Conservation (phyloP, 345 rosid species). For the Microthlaspi erraticum region DNA sequence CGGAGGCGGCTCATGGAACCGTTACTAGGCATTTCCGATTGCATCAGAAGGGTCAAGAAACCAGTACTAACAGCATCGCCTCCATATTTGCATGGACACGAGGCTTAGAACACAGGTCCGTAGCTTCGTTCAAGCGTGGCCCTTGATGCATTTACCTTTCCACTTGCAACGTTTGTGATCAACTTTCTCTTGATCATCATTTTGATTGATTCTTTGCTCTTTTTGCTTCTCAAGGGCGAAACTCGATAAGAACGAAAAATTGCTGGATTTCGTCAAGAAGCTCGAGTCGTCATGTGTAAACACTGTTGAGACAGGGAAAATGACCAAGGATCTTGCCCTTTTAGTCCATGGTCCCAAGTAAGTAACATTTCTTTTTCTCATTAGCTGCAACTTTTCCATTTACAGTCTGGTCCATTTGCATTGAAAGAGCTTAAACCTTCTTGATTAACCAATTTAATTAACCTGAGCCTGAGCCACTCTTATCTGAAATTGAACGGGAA, state of each 20-base stretch:
- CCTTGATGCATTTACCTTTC: constrained; percentile 7
- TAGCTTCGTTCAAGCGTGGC: constrained; percentile 9
- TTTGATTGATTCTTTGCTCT: background rate
- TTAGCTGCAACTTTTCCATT: constrained; percentile 26
- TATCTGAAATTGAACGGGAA: background rate
- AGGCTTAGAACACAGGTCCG: constrained; percentile 88
- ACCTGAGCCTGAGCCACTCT: background rate
- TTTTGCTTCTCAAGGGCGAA: constrained; percentile 65
- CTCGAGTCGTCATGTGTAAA: constrained; percentile 84
- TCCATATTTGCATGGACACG: constrained; percentile 98
- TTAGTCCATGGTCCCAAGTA: constrained; percentile 84
- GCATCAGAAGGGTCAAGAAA: constrained; percentile 93
- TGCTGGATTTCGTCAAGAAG: constrained; percentile 80
- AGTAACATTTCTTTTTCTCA: constrained; percentile 35
- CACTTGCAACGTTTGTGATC: constrained; percentile 14
- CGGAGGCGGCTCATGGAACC: constrained; percentile 99
- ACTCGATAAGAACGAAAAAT: constrained; percentile 74
- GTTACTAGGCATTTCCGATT: constrained; percentile 94
- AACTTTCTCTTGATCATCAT: background rate
- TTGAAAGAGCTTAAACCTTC: constrained; percentile 3
- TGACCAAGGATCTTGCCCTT: constrained; percentile 97
- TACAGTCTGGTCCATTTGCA: constrained; percentile 21
- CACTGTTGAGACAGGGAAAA: constrained; percentile 86
- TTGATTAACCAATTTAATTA: background rate
- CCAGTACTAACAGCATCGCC: constrained; percentile 97